phyloP scores from a whole-genome alignment of 108 stramenopile species.

The Pseudonitzschia multistriata region DNA sequence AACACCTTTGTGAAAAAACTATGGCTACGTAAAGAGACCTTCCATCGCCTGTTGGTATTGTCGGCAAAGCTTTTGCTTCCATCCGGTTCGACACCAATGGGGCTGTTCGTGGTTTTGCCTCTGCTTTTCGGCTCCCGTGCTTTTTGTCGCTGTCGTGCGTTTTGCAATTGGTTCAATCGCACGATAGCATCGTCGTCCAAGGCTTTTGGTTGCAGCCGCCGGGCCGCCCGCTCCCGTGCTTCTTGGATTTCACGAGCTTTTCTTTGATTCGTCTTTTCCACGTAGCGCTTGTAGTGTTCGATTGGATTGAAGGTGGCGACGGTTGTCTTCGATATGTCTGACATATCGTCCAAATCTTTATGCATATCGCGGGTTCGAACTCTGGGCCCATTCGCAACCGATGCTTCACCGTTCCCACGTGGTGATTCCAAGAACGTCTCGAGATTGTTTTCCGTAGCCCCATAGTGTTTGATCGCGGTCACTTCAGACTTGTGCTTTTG shows the following conservation, averaged over 20 bases:
- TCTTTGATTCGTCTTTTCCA: slow-evolving; percentile 19
- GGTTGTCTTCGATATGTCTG: slow-evolving; percentile 26
- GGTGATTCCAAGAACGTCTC: slow-evolving; percentile 18
- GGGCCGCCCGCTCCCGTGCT: slow-evolving; percentile 45
- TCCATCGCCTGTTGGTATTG: slow-evolving; percentile 20
- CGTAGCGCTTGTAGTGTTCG: slow-evolving; percentile 26
- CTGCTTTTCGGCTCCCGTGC: not conserved
- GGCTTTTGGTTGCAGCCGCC: slow-evolving; percentile 52
- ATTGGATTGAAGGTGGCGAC: slow-evolving; percentile 37
- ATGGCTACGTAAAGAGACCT: slow-evolving; percentile 24
- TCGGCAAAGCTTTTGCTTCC: not conserved
- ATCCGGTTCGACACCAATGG: not conserved
- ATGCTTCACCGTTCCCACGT: slow-evolving; percentile 14
- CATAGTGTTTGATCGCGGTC: slow-evolving; percentile 1
- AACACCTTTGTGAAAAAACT: slow-evolving; percentile 13
- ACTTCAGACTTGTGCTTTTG: slow-evolving; percentile 28
- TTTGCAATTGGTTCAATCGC: slow-evolving; percentile 58
- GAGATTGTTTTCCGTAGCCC: not conserved
- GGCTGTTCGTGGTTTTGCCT: not conserved
- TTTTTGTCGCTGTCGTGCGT: slow-evolving; percentile 34
- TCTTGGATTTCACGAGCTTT: slow-evolving; percentile 46
- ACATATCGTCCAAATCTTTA: slow-evolving; percentile 20
- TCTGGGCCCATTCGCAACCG: slow-evolving; percentile 3
- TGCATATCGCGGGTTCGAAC: slow-evolving; percentile 5
- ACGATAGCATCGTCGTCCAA: slow-evolving; percentile 39